phyloP scores from a whole-genome alignment of 257 asterid genomes.

The Penstemon barbatus region DNA sequence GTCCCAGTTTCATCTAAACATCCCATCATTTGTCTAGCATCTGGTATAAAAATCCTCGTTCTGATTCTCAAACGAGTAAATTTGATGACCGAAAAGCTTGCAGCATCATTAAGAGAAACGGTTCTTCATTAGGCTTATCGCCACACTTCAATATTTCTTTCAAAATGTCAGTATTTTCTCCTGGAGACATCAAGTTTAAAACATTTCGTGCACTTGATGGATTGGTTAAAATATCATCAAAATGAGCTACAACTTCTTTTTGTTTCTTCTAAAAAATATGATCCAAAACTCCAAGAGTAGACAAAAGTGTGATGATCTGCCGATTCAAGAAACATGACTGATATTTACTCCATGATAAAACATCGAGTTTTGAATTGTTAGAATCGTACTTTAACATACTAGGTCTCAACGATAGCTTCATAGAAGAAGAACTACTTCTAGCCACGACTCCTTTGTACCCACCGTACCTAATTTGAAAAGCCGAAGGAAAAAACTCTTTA shows the following conservation, averaged over 20 bases:
- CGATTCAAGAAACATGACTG: too few species aligned
- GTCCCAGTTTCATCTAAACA: constrained; percentile 82
- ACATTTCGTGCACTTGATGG: constrained; percentile 72
- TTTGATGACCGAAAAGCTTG: constrained; percentile 70
- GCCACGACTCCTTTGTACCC: too few species aligned
- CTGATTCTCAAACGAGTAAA: constrained; percentile 58
- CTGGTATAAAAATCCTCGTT: constrained; percentile 67
- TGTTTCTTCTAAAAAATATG: too few species aligned
- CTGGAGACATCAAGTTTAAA: constrained; percentile 77
- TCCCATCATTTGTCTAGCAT: constrained; percentile 83
- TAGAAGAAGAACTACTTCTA: too few species aligned
- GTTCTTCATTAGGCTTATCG: constrained; percentile 78
- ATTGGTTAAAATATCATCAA: constrained; percentile 61
- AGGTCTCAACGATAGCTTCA: too few species aligned
- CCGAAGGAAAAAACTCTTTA: too few species aligned
- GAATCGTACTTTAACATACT: too few species aligned
- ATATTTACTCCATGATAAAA: too few species aligned
- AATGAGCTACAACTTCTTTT: constrained; percentile 67
- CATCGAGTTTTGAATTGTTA: too few species aligned
- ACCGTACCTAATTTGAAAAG: too few species aligned
- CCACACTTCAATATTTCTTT: constrained; percentile 86
- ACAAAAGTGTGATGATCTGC: too few species aligned
- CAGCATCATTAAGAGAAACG: constrained; percentile 87
- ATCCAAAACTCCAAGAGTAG: too few species aligned
- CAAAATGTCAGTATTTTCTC: constrained; percentile 71